Base-by-base conservation (phyloP, 2,329 filamentous ascomycete genomes). In the Sclerotinia nivalis region DNA sequence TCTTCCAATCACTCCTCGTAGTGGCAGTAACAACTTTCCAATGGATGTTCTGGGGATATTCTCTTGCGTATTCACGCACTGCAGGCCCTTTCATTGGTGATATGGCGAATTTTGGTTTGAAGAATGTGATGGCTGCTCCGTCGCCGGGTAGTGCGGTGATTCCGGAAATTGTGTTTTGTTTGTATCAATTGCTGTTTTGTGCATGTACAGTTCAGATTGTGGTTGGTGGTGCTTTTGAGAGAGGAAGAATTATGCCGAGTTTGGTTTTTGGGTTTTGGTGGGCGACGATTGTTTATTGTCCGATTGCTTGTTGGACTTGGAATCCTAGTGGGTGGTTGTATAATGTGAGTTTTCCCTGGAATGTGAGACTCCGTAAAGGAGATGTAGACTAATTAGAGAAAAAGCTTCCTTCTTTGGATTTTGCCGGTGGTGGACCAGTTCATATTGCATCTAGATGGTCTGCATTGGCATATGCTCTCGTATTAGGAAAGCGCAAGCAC, bases 281-380 rank as follows among this genome's bases (percentile, higher is more conserved):
- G 88, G 86, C 87, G 0, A 90, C 88, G 0, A 82, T 89, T 68
- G 88, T 90, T 3, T 90, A 90, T 78, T 89, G 84, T 73, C 84
- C 85, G 0, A 84, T 90, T 49, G 88, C 88, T 0, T 88, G 85
- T 79, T 90, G 88, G 87, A 88, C 87, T 5, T 91, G 88, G 88
- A 90, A 90, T 74, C 76, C 84, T n/a, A 86, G 84, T 66, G 88
- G 88, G 15, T 91, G 88, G 88, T 80, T 90, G 0, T 89, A 82
- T 78, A 86, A 88, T 31, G 65, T 60, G 22, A 50, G 65, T 28
- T 22, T 6, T 31, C 56, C 22, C 1, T 10, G 1, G 1, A 1
- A 8, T 18, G 45, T 8, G 1, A 13, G 18, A 20, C 28, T 22
- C 1, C 1, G 5, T 2, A 2, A 15, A 31, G 15, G 31, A 10